Evolutionary conservation across 2,329 filamentous ascomycete species (phyloP).

Genomic region (Sporothrix variecibatus): DNA sequence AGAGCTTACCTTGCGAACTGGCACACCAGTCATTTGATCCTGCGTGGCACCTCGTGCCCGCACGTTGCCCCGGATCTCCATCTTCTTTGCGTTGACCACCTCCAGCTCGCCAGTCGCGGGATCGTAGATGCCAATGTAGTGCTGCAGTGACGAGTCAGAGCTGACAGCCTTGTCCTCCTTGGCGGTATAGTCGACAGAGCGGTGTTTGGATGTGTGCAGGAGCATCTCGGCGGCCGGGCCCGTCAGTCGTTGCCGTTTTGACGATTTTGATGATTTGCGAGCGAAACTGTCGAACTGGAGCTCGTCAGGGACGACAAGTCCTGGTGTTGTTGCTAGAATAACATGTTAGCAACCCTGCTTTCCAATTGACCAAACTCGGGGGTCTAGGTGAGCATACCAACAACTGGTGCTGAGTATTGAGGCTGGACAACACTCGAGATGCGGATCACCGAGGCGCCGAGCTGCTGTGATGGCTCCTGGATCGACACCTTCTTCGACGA

Average conservation of each 20-base stretch:
- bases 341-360: neutral
- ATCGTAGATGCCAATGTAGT: constrained; percentile 67
- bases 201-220: constrained; percentile 59
- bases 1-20: constrained; percentile 42
- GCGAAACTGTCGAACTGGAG: constrained; percentile 53
- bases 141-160: constrained; percentile 53
- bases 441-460: constrained; percentile 37
- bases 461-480: constrained; percentile 39
- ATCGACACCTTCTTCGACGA: constrained; percentile 58
- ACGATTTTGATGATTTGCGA: constrained; percentile 39
- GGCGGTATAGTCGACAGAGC: constrained; percentile 60
- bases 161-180: constrained; percentile 52
- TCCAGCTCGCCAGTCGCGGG: constrained; percentile 60
- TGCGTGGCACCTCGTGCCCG: constrained; percentile 56
- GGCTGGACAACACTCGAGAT: constrained; percentile 51
- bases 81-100: constrained; percentile 64
- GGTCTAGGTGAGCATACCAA: constrained; percentile 35
- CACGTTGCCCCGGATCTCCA: constrained; percentile 60
- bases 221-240: constrained; percentile 51
- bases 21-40: constrained; percentile 46
- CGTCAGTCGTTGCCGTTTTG: constrained; percentile 37
- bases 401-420: constrained; percentile 51
- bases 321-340: constrained; percentile 45
- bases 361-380: neutral
- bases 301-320: constrained; percentile 42